Conservation (phyloP, 805 yeast genomes). For the Geotrichum ghanense region DNA sequence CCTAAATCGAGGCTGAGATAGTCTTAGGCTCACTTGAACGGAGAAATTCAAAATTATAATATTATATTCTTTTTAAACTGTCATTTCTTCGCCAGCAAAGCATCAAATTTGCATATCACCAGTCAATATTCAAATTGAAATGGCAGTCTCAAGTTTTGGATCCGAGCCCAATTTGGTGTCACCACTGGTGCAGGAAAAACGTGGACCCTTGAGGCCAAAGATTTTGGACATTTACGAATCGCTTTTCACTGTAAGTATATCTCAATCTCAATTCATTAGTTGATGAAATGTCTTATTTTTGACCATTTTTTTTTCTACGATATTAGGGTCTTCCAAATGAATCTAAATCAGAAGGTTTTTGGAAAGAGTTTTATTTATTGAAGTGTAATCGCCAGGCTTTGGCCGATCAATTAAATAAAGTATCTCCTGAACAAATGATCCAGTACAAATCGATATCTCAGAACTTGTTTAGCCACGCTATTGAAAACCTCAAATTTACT, state of each 20-base stretch:
- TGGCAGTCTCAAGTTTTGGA: too few species aligned
- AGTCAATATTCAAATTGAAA: too few species aligned
- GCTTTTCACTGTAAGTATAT: slow-evolving; percentile 19
- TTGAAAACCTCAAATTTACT: slow-evolving; percentile 11
- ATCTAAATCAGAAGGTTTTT: slow-evolving; percentile 11
- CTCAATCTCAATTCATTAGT: neutral
- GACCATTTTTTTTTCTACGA: slow-evolving; percentile 11
- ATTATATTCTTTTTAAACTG: too few species aligned
- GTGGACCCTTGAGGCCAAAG: slow-evolving; percentile 23
- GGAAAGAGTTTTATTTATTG: slow-evolving; percentile 16
- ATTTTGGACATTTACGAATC: slow-evolving; percentile 24
- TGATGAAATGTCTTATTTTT: slow-evolving; percentile 6
- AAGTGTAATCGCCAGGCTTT: slow-evolving; percentile 15
- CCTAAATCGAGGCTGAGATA: too few species aligned
- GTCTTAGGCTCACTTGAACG: too few species aligned
- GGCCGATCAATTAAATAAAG: slow-evolving; percentile 15
- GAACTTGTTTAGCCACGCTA: slow-evolving; percentile 17
- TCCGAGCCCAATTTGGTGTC: too few species aligned
- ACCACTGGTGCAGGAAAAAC: slow-evolving; percentile 19
- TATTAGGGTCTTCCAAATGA: slow-evolving; percentile 10
- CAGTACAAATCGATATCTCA: slow-evolving; percentile 7
- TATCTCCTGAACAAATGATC: slow-evolving; percentile 1
- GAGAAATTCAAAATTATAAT: too few species aligned
- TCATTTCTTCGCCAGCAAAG: too few species aligned
- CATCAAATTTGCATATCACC: too few species aligned